Conservation (phyloP, 2,329 filamentous ascomycete species). For the Paraphaeosphaeria sporulosa region DNA sequence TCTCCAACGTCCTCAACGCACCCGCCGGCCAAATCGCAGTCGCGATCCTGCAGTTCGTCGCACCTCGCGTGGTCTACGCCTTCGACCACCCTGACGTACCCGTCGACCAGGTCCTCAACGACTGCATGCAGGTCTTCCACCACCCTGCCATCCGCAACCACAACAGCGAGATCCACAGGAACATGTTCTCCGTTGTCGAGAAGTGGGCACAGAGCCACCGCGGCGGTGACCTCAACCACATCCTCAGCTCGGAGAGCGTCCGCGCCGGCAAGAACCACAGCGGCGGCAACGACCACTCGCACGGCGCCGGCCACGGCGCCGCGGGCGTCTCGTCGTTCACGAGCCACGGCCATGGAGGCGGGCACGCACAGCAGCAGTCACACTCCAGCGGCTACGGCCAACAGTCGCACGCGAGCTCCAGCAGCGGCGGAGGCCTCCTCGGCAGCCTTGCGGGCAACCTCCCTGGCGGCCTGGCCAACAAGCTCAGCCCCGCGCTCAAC, state of each 20-base stretch:
- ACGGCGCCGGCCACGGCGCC: slow-evolving; percentile 40
- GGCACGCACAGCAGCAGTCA: slow-evolving; percentile 18
- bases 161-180: slow-evolving; percentile 77
- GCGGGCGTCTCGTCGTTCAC: slow-evolving; percentile 35
- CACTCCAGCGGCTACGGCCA: slow-evolving; percentile 21
- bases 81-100: slow-evolving; percentile 89
- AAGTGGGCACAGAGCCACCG: slow-evolving; percentile 79
- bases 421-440: slow-evolving; percentile 31
- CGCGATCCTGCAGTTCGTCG: slow-evolving; percentile 80
- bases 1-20: slow-evolving; percentile 59
- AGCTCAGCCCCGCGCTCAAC: slow-evolving; percentile 28
- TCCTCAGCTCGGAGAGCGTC: slow-evolving; percentile 86
- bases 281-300: slow-evolving; percentile 42
- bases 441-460: slow-evolving; percentile 26
- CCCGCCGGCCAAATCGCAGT: slow-evolving; percentile 58
- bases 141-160: slow-evolving; percentile 85
- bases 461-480: slow-evolving; percentile 27
- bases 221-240: slow-evolving; percentile 70
- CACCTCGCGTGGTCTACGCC: slow-evolving; percentile 86
- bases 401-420: slow-evolving; percentile 20
- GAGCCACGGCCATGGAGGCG: slow-evolving; percentile 23
- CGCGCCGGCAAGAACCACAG: slow-evolving; percentile 81
- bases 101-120: slow-evolving; percentile 82
- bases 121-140: slow-evolving; percentile 85
- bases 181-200: slow-evolving; percentile 88